Base-by-base conservation (phyloP, 306 rosid species). In the Lagenaria siceraria region DNA sequence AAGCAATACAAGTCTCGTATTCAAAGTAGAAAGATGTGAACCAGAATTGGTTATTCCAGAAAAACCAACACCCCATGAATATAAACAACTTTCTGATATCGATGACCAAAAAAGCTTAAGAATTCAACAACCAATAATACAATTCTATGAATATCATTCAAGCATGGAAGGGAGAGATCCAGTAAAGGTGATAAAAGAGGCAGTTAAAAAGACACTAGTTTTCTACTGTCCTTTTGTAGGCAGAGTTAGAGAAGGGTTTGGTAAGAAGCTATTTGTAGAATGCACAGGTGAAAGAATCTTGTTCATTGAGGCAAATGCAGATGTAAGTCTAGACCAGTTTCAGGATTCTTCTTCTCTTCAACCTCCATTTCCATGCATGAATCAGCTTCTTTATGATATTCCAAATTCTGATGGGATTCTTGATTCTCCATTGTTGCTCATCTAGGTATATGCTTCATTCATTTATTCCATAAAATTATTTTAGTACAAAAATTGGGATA, bases 251-350 rank as follows among this genome's bases (percentile, higher is more conserved):
- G 74, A 68, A 68, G 33, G 0, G 0, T 21, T 21, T 19, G 33
- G 33, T 19, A n/a, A 4, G 33, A 68, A 38, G 54, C 65, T 86
- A 5, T 77, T 17, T 10, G 83, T 84, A 1, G 81, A 84, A 0
- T 84, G 87, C 61, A 84, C 46, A 1, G 81, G 48, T 1, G 74
- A 84, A 52, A 85, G 87, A 10, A 43, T 81, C 11, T 15, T 81
- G 71, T 84, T 81, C 49, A 53, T 78, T 0, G 81, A 54, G 18
- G 87, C 81, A 12, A 35, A 17, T 10, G 81, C 85, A 8, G 75
- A 71, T 4, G 77, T 76, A 0, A 51, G 35, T 3, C 46, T 84
- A 0, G 74, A 81, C 2, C 52, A 79, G 36, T 74, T 81, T 0
- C 70, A 65, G 0, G 68, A 81, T 56, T 40, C 5, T 49, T 38